Conservation (phyloP, 768 basidiomycete genomes). For the Rhodosporidiobolus odoratus region DNA sequence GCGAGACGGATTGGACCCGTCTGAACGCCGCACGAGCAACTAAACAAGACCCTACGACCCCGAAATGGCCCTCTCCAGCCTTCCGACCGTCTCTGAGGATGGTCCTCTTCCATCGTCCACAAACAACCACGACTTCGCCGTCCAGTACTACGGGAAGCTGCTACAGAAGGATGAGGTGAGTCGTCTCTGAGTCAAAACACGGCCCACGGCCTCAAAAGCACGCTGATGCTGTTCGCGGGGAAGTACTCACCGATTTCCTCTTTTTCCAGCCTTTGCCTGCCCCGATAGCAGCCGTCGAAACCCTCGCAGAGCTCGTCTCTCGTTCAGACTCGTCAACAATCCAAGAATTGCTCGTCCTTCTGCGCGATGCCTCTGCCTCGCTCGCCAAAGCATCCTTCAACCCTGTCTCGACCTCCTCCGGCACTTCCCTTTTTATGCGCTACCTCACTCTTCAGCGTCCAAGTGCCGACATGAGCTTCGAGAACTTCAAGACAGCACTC, state of each 20-base stretch:
- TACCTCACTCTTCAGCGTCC: slow-evolving; percentile 59
- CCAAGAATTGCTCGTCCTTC: slow-evolving; percentile 81
- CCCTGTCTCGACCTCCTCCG: slow-evolving; percentile 78
- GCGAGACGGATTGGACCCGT: no score
- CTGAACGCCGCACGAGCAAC: no score
- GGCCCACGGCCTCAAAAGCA: no score
- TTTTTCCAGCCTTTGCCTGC: slow-evolving; percentile 32
- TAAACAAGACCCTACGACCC: not conserved
- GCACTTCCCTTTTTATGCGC: slow-evolving; percentile 81
- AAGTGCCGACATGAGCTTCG: slow-evolving; percentile 62
- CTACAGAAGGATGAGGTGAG: slow-evolving; percentile 21
- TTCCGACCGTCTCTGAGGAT: not conserved
- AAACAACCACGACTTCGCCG: not conserved
- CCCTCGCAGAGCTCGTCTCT: slow-evolving; percentile 36
- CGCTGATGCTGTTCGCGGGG: no score
- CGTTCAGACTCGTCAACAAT: slow-evolving; percentile 63
- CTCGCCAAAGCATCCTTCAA: slow-evolving; percentile 64
- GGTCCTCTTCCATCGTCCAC: not conserved
- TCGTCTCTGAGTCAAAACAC: not conserved
- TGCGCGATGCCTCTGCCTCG: slow-evolving; percentile 66
- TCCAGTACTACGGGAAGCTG: slow-evolving; percentile 13
- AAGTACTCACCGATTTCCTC: no score
- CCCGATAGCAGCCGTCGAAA: slow-evolving; percentile 41
- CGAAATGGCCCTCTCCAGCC: not conserved
- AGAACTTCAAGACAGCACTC: slow-evolving; percentile 43